Base-by-base conservation (phyloP, 331 rosid species). In the Malus hybrid region DNA sequence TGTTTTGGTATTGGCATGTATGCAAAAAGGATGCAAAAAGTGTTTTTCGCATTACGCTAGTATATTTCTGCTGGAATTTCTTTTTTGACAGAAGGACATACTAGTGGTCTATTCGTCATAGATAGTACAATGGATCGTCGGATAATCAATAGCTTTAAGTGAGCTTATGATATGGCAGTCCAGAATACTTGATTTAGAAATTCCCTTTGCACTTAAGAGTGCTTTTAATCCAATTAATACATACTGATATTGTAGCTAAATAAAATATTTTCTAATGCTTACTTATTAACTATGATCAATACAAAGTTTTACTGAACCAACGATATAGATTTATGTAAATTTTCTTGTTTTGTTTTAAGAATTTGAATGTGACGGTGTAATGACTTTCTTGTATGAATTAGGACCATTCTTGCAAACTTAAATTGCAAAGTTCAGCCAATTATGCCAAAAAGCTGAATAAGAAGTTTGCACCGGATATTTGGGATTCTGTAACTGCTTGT, bases 371-470 rank as follows among this genome's bases (percentile, higher is more conserved):
- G 19, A 67, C 24, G 31, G 6, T 73, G 62, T 73, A 48, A 16
- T 28, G 77, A 65, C 31, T 85, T 87, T 76, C 75, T 71, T 71
- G 18, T 85, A 76, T 82, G 75, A 81, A 22, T 28, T 89, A 92
- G 97, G 90, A 84, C 64, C 80, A 62, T 85, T 82, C 88, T 62
- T 75, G 80, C 70, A 80, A 83, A 77, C 74, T 79, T 57, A 80
- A 81, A 80, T 77, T 75, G 81, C 83, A 87, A 80, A 79, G 69
- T 57, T 74, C 83, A 32, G 87, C 69, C 22, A 69, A 31, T 68
- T 83, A 70, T 64, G 73, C 90, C 79, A 81, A 85, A 83, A 88
- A 88, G 81, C 81, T 82, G 69, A 77, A 74, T 76, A 77, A 86
- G 90, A 80, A 76, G 79, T 73, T 69, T 80, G 72, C 86, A 6